These are phyloP conservation scores for Phaeoacremonium minimum DNA, from an alignment of 2,329 filamentous ascomycete species.

Conservation along the genomic window DNA sequence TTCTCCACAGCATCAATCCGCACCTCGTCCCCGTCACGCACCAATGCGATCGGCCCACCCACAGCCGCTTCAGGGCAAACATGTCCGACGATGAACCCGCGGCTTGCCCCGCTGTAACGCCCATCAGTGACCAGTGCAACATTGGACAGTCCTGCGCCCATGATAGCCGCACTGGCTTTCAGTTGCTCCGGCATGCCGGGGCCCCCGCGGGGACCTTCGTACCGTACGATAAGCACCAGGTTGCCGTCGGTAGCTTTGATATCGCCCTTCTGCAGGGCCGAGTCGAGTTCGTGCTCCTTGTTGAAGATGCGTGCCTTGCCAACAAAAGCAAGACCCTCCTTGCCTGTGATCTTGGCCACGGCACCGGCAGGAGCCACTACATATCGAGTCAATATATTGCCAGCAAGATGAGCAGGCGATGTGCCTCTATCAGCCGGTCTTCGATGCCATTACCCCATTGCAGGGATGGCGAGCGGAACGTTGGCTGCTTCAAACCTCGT, in stretches of 20 bases:
- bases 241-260: slow-evolving; percentile 58
- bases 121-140: slow-evolving; percentile 91
- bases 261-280: slow-evolving; percentile 61
- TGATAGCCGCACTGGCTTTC: slow-evolving; percentile 82
- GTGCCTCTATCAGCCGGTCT: too few species aligned
- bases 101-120: slow-evolving; percentile 79
- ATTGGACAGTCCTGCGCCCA: slow-evolving; percentile 85
- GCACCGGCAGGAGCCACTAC: slow-evolving; percentile 85
- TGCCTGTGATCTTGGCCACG: slow-evolving; percentile 94
- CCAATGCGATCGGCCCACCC: slow-evolving; percentile 82
- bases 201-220: slow-evolving; percentile 89
- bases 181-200: slow-evolving; percentile 97
- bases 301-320: slow-evolving; percentile 82
- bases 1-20: slow-evolving; percentile 84
- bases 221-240: slow-evolving; percentile 84
- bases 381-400: too few species aligned
- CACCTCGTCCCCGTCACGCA: slow-evolving; percentile 74
- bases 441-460: too few species aligned
- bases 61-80: slow-evolving; percentile 87
- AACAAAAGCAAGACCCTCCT: slow-evolving; percentile 79
- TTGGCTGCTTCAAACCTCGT: too few species aligned
- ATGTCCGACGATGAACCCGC: slow-evolving; percentile 92
- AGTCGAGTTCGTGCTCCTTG: slow-evolving; percentile 76
- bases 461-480: too few species aligned
- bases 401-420: too few species aligned